Evolutionary conservation across 768 basidiomycete species (phyloP).

Genomic region (Amanita brunnescens): DNA sequence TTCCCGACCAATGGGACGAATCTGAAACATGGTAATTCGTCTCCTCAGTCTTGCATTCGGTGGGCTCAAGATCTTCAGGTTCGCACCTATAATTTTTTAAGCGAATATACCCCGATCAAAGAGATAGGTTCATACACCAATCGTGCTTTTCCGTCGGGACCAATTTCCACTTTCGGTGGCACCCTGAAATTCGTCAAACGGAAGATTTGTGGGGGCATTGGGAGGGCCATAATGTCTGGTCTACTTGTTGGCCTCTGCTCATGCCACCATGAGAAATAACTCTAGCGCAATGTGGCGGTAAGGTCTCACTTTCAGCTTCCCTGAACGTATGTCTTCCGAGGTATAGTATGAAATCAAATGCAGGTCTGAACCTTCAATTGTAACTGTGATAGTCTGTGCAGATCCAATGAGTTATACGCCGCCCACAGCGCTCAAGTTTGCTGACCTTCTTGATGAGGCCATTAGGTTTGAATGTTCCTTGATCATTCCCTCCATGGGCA

Average conservation of each 20-base stretch:
- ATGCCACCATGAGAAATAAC: constrained; percentile 4
- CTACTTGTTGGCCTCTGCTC: constrained; percentile 55
- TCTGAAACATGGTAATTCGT: constrained; percentile 31
- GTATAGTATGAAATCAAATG: constrained; percentile 84
- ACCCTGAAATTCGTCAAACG: constrained; percentile 76
- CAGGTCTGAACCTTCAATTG: constrained; percentile 69
- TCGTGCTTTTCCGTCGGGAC: constrained; percentile 56
- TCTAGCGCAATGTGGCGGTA: not conserved
- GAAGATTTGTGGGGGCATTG: constrained; percentile 72
- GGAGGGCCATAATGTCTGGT: constrained; percentile 62
- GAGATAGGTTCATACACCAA: constrained; percentile 41
- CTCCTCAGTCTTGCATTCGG: constrained; percentile 44
- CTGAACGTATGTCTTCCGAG: constrained; percentile 65
- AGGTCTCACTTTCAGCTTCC: constrained; percentile 44
- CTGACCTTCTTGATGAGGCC: constrained; percentile 79
- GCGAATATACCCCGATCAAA: constrained; percentile 8
- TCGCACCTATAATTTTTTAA: constrained; percentile 24
- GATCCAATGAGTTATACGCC: not conserved
- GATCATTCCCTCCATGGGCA: constrained; percentile 29
- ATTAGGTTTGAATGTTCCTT: constrained; percentile 55
- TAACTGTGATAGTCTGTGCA: constrained; percentile 72
- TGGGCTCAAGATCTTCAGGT: constrained; percentile 34
- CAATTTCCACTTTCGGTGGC: constrained; percentile 71
- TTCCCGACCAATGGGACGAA: constrained; percentile 29
- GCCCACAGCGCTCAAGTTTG: constrained; percentile 4